Conservation (phyloP, 306 rosid genomes). For the Pyrus bretschneideri region DNA sequence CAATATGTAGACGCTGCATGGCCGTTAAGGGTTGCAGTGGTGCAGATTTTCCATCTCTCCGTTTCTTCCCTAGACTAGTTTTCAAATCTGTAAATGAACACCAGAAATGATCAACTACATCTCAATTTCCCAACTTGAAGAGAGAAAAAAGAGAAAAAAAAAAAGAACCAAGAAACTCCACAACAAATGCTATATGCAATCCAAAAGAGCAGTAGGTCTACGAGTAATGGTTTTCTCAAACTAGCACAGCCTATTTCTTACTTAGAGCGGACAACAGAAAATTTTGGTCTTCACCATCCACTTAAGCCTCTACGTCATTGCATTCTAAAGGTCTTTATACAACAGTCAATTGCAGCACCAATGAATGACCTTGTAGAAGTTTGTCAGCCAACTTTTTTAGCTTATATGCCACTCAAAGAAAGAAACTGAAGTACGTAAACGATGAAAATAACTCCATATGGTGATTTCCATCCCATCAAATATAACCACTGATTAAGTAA, state of each 20-base stretch:
- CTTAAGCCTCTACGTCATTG: background rate
- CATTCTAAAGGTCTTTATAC: background rate
- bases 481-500: background rate
- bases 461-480: background rate
- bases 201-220: background rate
- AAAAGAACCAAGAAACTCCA: background rate
- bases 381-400: too few species aligned
- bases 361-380: too few species aligned
- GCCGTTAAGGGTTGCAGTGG: slow-evolving; percentile 63
- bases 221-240: background rate
- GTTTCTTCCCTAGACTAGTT: slow-evolving; percentile 68
- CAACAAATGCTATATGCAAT: background rate
- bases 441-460: background rate
- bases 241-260: background rate
- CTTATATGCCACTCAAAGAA: background rate
- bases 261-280: background rate
- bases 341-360: too few species aligned
- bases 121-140: background rate
- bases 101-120: background rate
- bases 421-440: background rate
- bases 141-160: background rate
- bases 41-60: slow-evolving; percentile 73
- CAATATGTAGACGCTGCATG: slow-evolving; percentile 60
- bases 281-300: background rate
- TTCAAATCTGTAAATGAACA: slow-evolving; percentile 51